A percentile compares a stretch with the other conserved stretches of the same genome.
Evolutionary conservation across 2,329 filamentous ascomycete genomes (phyloP).

Genomic region (Aspergillus melleus): DNA sequence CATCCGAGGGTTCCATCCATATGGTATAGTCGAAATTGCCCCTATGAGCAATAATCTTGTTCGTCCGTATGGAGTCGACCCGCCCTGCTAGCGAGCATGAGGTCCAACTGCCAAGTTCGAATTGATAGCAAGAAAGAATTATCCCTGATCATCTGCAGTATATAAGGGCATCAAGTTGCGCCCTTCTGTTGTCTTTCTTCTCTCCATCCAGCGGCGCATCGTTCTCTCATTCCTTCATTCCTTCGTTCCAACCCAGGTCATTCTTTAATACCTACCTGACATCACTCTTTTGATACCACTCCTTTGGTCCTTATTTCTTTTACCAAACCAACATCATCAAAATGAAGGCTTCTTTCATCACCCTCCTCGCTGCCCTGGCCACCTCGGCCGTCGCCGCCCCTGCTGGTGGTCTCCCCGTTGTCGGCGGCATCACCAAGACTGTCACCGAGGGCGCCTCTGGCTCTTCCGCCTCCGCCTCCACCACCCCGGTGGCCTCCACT

Average conservation of each 20-base stretch:
- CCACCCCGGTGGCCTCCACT: conserved; percentile 11
- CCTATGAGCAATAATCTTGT: conserved; percentile 1
- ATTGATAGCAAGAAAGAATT: background rate
- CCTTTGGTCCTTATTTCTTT: conserved; percentile 10
- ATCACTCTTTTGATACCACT: conserved; percentile 3
- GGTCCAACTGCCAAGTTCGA: background rate
- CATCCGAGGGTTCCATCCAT: background rate
- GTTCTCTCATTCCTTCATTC: conserved; percentile 12
- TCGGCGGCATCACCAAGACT: conserved; percentile 12
- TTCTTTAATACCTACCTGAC: conserved; percentile 16
- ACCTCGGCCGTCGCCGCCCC: conserved; percentile 25
- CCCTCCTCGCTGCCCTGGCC: conserved; percentile 25
- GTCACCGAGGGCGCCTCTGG: conserved; percentile 1
- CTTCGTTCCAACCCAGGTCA: conserved; percentile 19
- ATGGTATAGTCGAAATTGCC: background rate
- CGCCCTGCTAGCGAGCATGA: conserved; percentile 1
- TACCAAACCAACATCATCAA: conserved; percentile 12
- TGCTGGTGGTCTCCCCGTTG: conserved; percentile 20
- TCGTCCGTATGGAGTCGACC: conserved; percentile 2
- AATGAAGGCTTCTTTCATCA: conserved; percentile 28
- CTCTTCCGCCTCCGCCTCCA: conserved; percentile 10
- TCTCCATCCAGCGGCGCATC: conserved; percentile 12
- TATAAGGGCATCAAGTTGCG: conserved; percentile 12
- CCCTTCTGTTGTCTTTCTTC: conserved; percentile 2
- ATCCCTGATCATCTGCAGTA: conserved; percentile 5